Percentiles rank a stretch among this genome's conserved stretches.
Evolutionary conservation across 371 early-diverging fungal genomes (phyloP).

Genomic region (Massospora cicadina): DNA sequence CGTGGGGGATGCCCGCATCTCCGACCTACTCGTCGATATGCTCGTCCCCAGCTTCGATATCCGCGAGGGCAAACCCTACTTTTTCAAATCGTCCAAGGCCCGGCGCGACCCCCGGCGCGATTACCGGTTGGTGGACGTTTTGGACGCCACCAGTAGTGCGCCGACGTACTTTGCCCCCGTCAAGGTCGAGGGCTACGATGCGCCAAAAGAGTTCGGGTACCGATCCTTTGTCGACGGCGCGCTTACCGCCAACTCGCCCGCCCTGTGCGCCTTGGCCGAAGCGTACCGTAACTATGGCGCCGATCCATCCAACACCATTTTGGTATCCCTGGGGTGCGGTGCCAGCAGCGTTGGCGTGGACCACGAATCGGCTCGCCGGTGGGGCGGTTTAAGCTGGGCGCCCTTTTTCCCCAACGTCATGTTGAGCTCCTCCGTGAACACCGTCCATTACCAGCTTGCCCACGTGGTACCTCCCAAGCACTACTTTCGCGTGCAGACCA

Average conservation of each 20-base stretch:
- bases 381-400: constrained; percentile 3
- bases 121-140: constrained; percentile 5
- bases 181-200: constrained; percentile 5
- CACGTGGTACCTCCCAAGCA: constrained; percentile 1
- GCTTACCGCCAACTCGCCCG: constrained; percentile 2
- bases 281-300: constrained; percentile 1
- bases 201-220: neutral
- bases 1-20: neutral
- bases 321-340: constrained; percentile 7
- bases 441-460: constrained; percentile 6
- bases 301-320: neutral
- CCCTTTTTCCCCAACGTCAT: neutral
- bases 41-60: constrained; percentile 8
- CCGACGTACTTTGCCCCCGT: constrained; percentile 13
- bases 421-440: neutral
- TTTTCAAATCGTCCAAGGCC: neutral
- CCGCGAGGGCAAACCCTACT: constrained; percentile 3
- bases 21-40: neutral
- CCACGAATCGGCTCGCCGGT: neutral
- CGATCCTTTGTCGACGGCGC: constrained; percentile 10
- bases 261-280: constrained; percentile 8
- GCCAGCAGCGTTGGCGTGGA: neutral
- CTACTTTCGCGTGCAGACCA: constrained; percentile 7
- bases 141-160: constrained; percentile 11
- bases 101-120: neutral